These are phyloP conservation scores for Boletus fagicola DNA, from an alignment of 768 basidiomycete species.

Conservation along the genomic window DNA sequence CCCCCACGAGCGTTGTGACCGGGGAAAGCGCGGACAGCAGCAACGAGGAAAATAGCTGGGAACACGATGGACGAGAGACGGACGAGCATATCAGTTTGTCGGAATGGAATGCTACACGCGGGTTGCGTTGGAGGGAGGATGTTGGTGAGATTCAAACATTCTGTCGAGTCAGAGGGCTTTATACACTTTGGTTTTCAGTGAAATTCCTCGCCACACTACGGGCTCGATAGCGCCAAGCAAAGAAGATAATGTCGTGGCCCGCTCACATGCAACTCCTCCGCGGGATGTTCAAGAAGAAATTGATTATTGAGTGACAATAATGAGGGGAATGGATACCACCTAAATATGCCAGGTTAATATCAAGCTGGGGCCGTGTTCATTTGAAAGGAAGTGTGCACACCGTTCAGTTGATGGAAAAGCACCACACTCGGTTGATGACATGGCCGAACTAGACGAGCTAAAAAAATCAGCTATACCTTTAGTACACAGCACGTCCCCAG, in stretches of 20 bases:
- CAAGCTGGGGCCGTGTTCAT: not conserved
- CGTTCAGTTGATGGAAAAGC: not conserved
- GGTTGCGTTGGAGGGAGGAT: not conserved
- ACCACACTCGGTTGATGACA: not conserved
- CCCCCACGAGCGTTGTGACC: not conserved
- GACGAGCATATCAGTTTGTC: not conserved
- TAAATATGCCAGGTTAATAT: not conserved
- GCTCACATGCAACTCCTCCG: not conserved
- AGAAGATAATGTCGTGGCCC: not conserved
- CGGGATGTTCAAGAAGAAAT: not conserved
- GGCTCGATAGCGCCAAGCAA: not conserved
- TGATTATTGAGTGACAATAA: not conserved
- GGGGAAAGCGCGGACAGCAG: not conserved
- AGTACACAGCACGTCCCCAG: not conserved
- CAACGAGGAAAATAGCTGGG: not conserved
- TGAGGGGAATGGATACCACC: not conserved
- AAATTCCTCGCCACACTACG: not conserved
- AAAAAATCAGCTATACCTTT: not conserved
- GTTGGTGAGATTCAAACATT: not conserved
- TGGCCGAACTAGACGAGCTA: not conserved
- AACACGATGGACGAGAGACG: not conserved
- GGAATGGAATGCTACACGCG: not conserved
- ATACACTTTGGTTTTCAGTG: not conserved
- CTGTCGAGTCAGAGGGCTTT: not conserved
- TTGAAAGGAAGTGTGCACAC: not conserved